Percentiles rank a stretch among this genome's conserved stretches.
Conservation (phyloP, 2,329 filamentous ascomycete species). For the Aspergillus fischeri region DNA sequence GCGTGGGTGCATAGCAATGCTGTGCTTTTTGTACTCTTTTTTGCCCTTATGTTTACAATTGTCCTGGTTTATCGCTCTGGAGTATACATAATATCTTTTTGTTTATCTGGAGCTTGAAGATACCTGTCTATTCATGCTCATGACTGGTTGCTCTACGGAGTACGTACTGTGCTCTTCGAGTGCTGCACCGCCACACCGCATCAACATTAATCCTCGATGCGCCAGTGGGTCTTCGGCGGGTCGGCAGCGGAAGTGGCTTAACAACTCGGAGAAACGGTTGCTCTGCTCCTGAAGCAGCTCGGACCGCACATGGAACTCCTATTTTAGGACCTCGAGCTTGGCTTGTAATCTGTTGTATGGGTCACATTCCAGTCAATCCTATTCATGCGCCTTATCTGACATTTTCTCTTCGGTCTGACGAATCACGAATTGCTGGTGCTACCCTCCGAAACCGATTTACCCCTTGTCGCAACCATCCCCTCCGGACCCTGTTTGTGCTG, state of each 20-base stretch:
- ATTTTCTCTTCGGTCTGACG: not conserved
- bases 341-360: not conserved
- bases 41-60: not conserved
- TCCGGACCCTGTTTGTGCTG: not conserved
- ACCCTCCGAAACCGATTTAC: not conserved
- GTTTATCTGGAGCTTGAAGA: not conserved
- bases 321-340: not conserved
- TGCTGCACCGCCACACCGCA: slow-evolving; percentile 28
- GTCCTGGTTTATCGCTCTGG: not conserved
- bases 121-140: not conserved
- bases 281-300: slow-evolving; percentile 7
- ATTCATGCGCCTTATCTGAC: not conserved
- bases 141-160: no score
- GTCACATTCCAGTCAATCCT: not conserved
- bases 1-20: not conserved
- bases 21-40: not conserved
- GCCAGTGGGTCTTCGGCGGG: slow-evolving; percentile 21
- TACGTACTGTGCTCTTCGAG: no score
- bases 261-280: slow-evolving; percentile 14
- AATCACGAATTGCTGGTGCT: not conserved
- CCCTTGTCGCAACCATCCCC: slow-evolving; percentile 5
- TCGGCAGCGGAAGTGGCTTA: slow-evolving; percentile 30
- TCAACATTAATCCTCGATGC: slow-evolving; percentile 25
- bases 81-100: no score
- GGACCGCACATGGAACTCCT: slow-evolving; percentile 1